Percentiles rank a stretch among this genome's conserved stretches.
These are phyloP conservation scores for Sugiyamaella smithiae DNA, from an alignment of 805 yeast genomes.

Conservation along the genomic window DNA sequence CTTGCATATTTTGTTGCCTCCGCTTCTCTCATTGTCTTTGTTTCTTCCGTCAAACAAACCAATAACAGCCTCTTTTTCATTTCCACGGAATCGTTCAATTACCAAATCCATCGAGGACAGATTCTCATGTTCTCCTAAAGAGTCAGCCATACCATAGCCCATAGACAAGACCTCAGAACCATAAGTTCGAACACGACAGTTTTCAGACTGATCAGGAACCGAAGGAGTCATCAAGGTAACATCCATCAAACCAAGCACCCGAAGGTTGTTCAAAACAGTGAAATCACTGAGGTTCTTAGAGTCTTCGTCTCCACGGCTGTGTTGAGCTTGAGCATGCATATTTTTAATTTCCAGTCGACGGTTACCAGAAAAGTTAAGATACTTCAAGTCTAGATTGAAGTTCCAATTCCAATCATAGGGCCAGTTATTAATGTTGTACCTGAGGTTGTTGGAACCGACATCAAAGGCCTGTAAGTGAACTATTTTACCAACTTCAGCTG, in stretches of 20 bases:
- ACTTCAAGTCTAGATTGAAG: constrained; percentile 69
- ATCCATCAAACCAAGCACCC: constrained; percentile 85
- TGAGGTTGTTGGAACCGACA: constrained; percentile 85
- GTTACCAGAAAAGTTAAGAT: constrained; percentile 89
- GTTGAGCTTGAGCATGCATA: constrained; percentile 39
- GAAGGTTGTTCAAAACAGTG: constrained; percentile 67
- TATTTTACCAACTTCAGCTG: constrained; percentile 80
- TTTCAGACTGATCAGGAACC: constrained; percentile 83
- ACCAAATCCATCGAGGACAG: constrained; percentile 82
- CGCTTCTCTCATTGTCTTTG: constrained; percentile 34
- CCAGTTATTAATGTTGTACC: constrained; percentile 90
- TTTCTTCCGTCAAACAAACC: constrained; percentile 84
- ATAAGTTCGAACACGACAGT: constrained; percentile 85
- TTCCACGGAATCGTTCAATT: constrained; percentile 81
- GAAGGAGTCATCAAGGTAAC: constrained; percentile 86
- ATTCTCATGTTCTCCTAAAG: constrained; percentile 59
- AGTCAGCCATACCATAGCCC: constrained; percentile 90
- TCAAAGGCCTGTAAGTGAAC: constrained; percentile 67
- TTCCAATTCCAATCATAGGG: constrained; percentile 99
- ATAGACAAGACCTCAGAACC: constrained; percentile 72
- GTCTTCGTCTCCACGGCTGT: constrained; percentile 15
- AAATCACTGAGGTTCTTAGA: constrained; percentile 51
- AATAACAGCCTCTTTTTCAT: constrained; percentile 73
- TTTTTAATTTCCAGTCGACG: constrained; percentile 85
- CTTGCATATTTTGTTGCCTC: constrained; percentile 51